phyloP scores from a whole-genome alignment of 208 protist genomes.

The Leishmania gerbilli region DNA sequence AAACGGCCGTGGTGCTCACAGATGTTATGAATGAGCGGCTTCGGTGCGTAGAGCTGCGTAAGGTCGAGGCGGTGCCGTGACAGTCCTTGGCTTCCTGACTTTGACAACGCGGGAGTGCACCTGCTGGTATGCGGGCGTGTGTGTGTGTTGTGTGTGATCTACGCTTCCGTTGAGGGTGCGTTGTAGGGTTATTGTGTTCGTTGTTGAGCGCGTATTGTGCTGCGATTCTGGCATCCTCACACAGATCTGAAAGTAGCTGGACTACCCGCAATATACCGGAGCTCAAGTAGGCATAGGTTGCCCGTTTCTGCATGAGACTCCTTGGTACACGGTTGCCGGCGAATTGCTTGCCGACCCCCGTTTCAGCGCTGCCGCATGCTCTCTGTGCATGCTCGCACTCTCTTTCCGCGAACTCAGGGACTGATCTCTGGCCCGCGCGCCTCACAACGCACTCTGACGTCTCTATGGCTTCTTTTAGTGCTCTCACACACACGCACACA shows the following conservation, averaged over 20 bases:
- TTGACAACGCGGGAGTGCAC: neutral
- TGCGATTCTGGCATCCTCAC: neutral
- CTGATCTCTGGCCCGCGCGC: neutral
- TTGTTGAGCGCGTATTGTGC: neutral
- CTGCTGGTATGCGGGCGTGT: neutral
- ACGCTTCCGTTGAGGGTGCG: neutral
- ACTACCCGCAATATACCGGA: neutral
- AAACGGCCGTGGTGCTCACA: conserved; percentile 33
- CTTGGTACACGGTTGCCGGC: neutral
- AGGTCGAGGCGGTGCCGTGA: neutral
- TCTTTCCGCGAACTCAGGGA: neutral
- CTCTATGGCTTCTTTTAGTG: neutral
- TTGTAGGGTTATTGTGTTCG: neutral
- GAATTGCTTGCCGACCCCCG: neutral
- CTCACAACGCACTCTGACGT: too few species aligned
- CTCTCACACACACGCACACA: too few species aligned
- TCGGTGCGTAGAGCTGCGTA: conserved; percentile 27
- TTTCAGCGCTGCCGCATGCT: neutral
- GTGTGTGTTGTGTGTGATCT: neutral
- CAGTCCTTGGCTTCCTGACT: neutral
- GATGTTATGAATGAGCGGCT: conserved; percentile 42
- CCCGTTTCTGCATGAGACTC: too few species aligned
- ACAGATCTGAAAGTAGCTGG: neutral
- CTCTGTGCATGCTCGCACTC: neutral
- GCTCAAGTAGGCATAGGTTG: neutral